Base-by-base conservation (phyloP, 2,329 filamentous ascomycete genomes). In the Ophiognomonia clavigignenti-juglandacearum region DNA sequence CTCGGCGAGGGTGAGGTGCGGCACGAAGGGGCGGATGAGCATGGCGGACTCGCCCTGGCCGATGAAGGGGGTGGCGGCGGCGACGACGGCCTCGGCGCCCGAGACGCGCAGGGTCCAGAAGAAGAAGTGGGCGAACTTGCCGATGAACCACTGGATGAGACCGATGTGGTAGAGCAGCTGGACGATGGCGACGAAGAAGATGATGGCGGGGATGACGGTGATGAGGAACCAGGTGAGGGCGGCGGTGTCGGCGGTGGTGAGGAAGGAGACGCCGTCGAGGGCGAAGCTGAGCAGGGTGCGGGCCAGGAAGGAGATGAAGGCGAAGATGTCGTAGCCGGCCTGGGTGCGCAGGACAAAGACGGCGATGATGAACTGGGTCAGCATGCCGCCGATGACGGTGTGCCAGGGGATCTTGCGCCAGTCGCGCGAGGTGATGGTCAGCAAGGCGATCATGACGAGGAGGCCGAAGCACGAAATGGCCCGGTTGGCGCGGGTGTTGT, bases 111-210 rank as follows among this genome's bases (percentile, higher is more conserved):
- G 85, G 37, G 75, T 78, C 86, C 88, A 95, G 78, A 92, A 95
- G 77, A 96, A 95, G 68, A 96, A 89, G 44, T 80, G 77, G 51
- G 91, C 89, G 58, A 93, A 88, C 67, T 96, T 96, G 56, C 76
- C 73, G 61, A 96, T 81, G 68, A 91, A 88, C 90, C 91, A 96
- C 69, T 95, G 89, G 44, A 96, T 71, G 53, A 90, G 74, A 2
- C 86, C 86, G 56, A 83, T 74, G 72, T 91, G 86, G 73, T 88
- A 95, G 35, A 93, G 68, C 14, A 96, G 78, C 67, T 95, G 87
- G 23, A 95, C 88, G n/a, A 96, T 74, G 1, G 90, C 82, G 49
- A 96, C 86, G 80, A 96, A 96, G 80, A 96, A 96, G 71, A 96
- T 88, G 68, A 96, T 95, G 59, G 91, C 83, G 0, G 90, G 89